Base-by-base conservation (phyloP, 2,329 filamentous ascomycete species). In the Moelleriella libera region DNA sequence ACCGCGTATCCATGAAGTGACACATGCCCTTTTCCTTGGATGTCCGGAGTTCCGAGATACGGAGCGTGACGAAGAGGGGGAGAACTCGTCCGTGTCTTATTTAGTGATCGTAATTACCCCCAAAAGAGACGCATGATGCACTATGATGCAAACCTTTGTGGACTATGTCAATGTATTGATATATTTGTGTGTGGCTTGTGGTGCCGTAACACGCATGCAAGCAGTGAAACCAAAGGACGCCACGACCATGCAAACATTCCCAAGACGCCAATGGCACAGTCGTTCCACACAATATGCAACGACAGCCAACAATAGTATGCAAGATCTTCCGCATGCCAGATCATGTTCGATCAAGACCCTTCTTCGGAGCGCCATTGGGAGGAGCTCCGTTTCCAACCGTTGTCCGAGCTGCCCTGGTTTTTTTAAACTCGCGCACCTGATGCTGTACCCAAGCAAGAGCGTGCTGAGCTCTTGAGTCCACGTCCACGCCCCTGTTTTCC, bases 401-500 rank as follows among this genome's bases (percentile, higher is more conserved):
- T 39, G 30, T 44, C 32, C 29, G 11, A 12, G 10, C 44, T 44
- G n/a, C 44, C 14, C 30, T 41, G 5, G 45, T 37, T 30, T 43
- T 48, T n/a, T 28, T 30, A 30, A 49, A 10, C 29, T 49, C 43
- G 2, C 48, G 43, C 8, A 57, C 39, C 45, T 48, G 47, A 4
- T 53, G 34, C 44, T 47, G 51, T 12, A 39, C 46, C 47, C 53
- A 54, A 11, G 46, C 47, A 47, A 55, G 55, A 5, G 48, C 54
- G 31, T 49, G 40, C 8, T 47, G 50, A 45, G 62, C 53, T 21
- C 48, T 44, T 44, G 47, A 55, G 46, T 67, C 64, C 9, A 66
- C 60, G 40, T 68, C 63, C 2, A 68, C 52, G 2, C 67, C 67
- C 0, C 41, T 51, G 0, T 52, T 51, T 21, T 60, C 56, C 39